Evolutionary conservation across 495 filamentous ascomycete species (phyloP).

Genomic region (Trypethelium eluteriae): DNA sequence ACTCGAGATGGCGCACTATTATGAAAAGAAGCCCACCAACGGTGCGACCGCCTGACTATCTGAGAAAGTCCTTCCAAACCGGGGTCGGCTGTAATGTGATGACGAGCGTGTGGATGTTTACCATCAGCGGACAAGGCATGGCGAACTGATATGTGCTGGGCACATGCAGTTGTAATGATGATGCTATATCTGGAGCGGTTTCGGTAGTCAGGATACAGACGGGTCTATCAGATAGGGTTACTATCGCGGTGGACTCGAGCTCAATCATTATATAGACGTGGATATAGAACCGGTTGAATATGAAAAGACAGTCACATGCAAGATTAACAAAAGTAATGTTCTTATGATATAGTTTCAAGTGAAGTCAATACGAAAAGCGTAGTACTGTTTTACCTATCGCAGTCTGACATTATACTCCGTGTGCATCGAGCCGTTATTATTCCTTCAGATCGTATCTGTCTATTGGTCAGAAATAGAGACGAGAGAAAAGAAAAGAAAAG

Average conservation of each 20-base stretch:
- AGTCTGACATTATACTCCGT: too few species aligned
- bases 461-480: too few species aligned
- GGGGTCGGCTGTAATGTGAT: neutral
- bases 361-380: too few species aligned
- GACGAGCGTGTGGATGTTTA: too few species aligned
- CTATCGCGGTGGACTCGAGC: neutral
- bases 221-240: neutral
- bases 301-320: neutral
- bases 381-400: too few species aligned
- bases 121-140: neutral
- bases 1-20: slow-evolving; percentile 95
- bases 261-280: neutral
- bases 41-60: slow-evolving; percentile 3
- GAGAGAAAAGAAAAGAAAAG: too few species aligned
- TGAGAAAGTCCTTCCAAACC: neutral
- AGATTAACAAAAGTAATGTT: neutral
- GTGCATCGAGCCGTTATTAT: too few species aligned
- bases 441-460: too few species aligned
- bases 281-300: neutral
- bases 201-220: neutral
- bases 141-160: neutral
- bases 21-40: slow-evolving; percentile 39
- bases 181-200: neutral
- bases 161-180: neutral
- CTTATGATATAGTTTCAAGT: too few species aligned